These are phyloP conservation scores for Pseudogymnoascus sp. DNA, from an alignment of 2,329 filamentous ascomycete species.

Conservation along the genomic window DNA sequence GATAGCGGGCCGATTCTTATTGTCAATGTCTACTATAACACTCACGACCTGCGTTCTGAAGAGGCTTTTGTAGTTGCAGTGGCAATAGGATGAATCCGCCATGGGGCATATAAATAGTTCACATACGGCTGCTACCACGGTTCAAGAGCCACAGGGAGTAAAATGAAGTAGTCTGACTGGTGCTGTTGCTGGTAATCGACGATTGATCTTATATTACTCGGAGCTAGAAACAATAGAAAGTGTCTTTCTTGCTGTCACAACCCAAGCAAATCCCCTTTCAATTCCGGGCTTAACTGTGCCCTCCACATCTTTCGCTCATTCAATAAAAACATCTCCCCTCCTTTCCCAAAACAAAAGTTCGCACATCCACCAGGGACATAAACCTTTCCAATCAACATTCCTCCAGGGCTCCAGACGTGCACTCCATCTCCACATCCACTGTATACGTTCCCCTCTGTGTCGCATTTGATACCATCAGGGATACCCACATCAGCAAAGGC, in stretches of 20 bases:
- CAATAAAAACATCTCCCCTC: slow-evolving; percentile 24
- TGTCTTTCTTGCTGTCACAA: neutral
- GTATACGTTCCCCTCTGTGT: slow-evolving; percentile 49
- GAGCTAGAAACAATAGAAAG: neutral
- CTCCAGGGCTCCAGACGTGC: slow-evolving; percentile 45
- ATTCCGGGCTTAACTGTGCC: slow-evolving; percentile 16
- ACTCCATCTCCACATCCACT: slow-evolving; percentile 48
- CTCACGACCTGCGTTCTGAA: neutral
- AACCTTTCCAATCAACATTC: slow-evolving; percentile 45
- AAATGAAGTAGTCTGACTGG: neutral
- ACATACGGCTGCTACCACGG: neutral
- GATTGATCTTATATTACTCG: neutral
- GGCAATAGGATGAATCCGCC: neutral
- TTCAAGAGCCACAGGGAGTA: neutral
- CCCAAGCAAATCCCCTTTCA: slow-evolving; percentile 18
- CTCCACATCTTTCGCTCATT: slow-evolving; percentile 23
- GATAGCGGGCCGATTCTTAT: neutral
- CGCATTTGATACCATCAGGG: slow-evolving; percentile 53
- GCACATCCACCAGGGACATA: slow-evolving; percentile 22
- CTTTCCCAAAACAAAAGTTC: slow-evolving; percentile 26
- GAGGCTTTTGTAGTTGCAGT: neutral
- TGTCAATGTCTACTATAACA: neutral
- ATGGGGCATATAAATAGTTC: neutral
- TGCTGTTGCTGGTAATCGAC: neutral
- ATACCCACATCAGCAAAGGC: slow-evolving; percentile 47